Base-by-base conservation (phyloP, 768 basidiomycete genomes). In the Daedaleopsis sinensis region DNA sequence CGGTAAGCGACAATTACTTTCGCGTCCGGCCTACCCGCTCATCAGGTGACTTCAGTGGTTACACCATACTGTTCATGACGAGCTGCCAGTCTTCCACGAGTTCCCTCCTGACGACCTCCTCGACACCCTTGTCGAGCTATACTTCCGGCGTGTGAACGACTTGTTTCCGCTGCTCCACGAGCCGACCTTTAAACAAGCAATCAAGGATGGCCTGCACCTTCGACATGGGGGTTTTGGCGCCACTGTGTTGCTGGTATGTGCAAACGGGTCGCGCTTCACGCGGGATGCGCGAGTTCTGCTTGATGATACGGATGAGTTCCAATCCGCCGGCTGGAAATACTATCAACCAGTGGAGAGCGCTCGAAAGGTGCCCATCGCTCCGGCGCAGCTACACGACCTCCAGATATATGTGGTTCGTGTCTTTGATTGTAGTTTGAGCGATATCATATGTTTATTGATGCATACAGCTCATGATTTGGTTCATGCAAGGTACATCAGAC, bases 41-140 rank as follows among this genome's bases (percentile, higher is more conserved):
- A 1, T 3, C 3, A 42, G 21, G 10, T 54, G 8, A 32, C 19
- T 18, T 1, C 32, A 44, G 44, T 43, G 54, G 44, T 8, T 44
- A 8, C 46, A 18, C 9, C 19, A 12, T 15, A 55, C 37, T 15
- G 18, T 3, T 13, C 21, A 38, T 4, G 21, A 42, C 43, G 24
- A 35, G 21, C 8, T 55, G 10, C 54, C 54, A 1, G 16, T 47
- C 21, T 55, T 55, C 44, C 10, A 32, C 18, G 13, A 68, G 3
- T 87, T 90, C 53, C 94, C 92, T 42, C 84, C 90, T 0, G 67
- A 73, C 16, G 87, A 88, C 59, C 81, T 94, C 18, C 81, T 81
- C 9, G 67, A 72, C 23, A 69, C 65, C 16, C 78, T 97, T 32
- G 82, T 94, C 65, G 76, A 84, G 39, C 75, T 88, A 19, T 94